phyloP scores from a whole-genome alignment of 306 rosid genomes.

The Luffa aegyptiaca region DNA sequence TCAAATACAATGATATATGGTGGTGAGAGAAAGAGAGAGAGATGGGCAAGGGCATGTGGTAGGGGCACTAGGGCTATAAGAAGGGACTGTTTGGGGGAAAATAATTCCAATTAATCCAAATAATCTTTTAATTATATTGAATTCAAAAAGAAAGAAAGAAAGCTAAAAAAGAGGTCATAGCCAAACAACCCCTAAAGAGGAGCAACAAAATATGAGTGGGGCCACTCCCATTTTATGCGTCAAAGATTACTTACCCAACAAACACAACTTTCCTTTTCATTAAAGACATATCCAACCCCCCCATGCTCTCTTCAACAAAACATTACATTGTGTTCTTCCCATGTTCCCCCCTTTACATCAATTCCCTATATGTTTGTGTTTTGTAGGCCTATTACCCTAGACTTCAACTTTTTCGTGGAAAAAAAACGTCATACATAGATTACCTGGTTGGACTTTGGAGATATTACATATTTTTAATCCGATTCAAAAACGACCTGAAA shows the following conservation, averaged over 20 bases:
- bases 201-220: not conserved
- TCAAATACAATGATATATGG: not conserved
- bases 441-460: too few relatives aligned
- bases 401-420: not conserved
- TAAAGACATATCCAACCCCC: not conserved
- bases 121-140: not conserved
- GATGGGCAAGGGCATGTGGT: not conserved
- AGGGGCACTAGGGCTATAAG: not conserved
- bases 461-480: too few relatives aligned
- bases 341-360: not conserved
- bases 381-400: not conserved
- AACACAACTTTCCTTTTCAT: not conserved
- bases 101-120: not conserved
- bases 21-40: not conserved
- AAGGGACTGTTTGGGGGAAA: not conserved
- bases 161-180: not conserved
- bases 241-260: conserved; percentile 1
- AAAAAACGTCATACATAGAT: too few relatives aligned
- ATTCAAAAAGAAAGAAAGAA: not conserved
- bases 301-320: not conserved
- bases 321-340: not conserved
- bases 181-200: not conserved
- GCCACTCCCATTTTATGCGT: not conserved
- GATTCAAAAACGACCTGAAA: too few relatives aligned
- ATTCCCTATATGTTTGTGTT: not conserved